A percentile compares a stretch with the other conserved stretches of the same genome.
Evolutionary conservation across 176 grass and related monocot genomes (phyloP).

Genomic region (Poa annua): DNA sequence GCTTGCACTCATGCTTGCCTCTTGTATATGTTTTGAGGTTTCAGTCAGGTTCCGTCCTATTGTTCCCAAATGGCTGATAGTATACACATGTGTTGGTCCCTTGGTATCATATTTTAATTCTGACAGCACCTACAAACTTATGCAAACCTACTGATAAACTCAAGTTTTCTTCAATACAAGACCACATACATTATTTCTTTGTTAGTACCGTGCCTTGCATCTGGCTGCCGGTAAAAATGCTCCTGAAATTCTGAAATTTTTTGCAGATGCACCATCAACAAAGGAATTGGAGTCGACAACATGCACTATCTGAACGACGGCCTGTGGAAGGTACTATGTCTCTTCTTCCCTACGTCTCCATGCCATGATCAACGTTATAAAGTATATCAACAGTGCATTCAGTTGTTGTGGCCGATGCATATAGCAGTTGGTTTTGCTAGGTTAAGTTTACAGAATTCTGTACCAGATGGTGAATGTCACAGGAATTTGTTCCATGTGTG

Average conservation of each 20-base stretch:
- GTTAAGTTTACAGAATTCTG: not conserved
- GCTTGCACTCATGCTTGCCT: not conserved
- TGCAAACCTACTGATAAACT: not conserved
- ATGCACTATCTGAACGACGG: constrained; percentile 99
- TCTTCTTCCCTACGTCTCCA: not conserved
- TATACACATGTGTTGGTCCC: not conserved
- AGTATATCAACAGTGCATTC: constrained; percentile 12
- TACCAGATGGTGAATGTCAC: not conserved
- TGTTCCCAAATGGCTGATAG: not conserved
- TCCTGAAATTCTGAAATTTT: constrained; percentile 28
- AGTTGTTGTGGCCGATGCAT: not conserved
- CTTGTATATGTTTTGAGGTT: not conserved
- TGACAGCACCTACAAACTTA: not conserved
- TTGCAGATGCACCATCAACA: constrained; percentile 86
- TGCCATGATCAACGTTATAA: constrained; percentile 10
- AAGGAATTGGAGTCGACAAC: constrained; percentile 97
- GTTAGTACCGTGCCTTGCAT: not conserved
- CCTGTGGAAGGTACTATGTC: constrained; percentile 82
- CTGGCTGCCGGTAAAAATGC: not conserved
- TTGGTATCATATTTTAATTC: not conserved
- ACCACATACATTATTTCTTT: not conserved
- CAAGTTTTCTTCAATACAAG: constrained; percentile 5
- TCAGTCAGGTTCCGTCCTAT: not conserved
- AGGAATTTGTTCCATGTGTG: not conserved
- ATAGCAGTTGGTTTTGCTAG: no score